Evolutionary conservation across 257 asterid genomes (phyloP), one percentile per base, ranked within the genome.

Genomic region (Eucommia ulmoides): DNA sequence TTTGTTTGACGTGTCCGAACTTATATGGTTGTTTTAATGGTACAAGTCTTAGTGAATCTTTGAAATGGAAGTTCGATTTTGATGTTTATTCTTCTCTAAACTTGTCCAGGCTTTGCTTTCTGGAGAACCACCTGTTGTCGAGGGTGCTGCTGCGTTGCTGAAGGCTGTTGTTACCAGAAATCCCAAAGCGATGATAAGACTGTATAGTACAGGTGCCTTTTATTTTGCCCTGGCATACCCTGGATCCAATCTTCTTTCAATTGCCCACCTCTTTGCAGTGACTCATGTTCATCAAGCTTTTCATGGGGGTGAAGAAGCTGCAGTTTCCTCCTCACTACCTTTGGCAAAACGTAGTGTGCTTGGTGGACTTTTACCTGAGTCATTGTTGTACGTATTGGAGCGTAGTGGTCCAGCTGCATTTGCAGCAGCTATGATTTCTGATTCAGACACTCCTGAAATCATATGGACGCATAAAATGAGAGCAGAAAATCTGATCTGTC

Each of bases 401-500:
- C 92, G 98, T 38, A 83, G 96, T 69, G 95, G 97, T 53, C 81
- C 99, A 25, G 81, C 79, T 67, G 75, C 94, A 64, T 91, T 91
- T 81, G 83, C 89, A 41, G 96, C 97, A 24, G 99, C 99, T 29
- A 81, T 91, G 99, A 82, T 91, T 65, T 86, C 97, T 53, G 99
- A 91, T 79, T 91, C 99, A 51, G 99, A 91, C 73, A 86, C 99
- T 70, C 99, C 99, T 66, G 99, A 91, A 76, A 91, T 91, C 58
- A 91, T 91, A 64, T 91, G 99, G 99, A 91, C 99, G 1, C 97
- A 91, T 75, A 91, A 91, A 62, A 91, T 91, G 96, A 71, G 99
- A 64, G 96, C 95, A 55, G 97, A 83, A 65, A 83, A 91, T 79
- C 66, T 91, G 38, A 86, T 91, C 59, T 63, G 89, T 53, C 99